Conservation (phyloP, 1,284 basidiomycete genomes). For the Phellopilus nigrolimitatus region DNA sequence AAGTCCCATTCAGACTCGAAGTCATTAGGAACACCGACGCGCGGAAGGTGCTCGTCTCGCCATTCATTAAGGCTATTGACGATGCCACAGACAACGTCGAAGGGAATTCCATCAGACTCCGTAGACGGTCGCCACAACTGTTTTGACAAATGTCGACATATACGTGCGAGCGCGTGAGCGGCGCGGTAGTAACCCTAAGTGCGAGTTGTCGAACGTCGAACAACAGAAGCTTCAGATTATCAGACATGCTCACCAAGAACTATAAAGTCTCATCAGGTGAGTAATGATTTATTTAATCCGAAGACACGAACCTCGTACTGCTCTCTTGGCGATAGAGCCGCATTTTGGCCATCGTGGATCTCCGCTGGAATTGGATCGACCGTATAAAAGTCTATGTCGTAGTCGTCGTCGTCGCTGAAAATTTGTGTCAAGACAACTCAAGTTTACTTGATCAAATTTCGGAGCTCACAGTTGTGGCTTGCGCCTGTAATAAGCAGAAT, state of each 20-base stretch:
- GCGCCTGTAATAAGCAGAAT: conserved; percentile 54
- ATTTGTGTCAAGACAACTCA: conserved; percentile 41
- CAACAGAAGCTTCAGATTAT: conserved; percentile 30
- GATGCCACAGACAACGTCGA: conserved; percentile 55
- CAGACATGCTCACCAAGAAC: conserved; percentile 35
- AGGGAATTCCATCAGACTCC: conserved; percentile 70
- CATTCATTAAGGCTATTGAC: conserved; percentile 64
- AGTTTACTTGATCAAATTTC: conserved; percentile 37
- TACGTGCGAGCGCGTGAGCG: conserved; percentile 73
- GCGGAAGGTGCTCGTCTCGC: conserved; percentile 69
- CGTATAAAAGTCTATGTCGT: conserved; percentile 77
- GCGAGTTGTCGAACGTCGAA: conserved; percentile 6
- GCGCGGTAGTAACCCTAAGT: conserved; percentile 72
- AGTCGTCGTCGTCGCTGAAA: conserved; percentile 54
- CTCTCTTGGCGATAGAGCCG: conserved; percentile 60
- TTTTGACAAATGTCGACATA: conserved; percentile 73
- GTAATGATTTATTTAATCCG: too few relatives aligned
- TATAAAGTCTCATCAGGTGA: conserved; percentile 18
- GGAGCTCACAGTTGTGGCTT: conserved; percentile 60
- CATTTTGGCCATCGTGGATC: conserved; percentile 40
- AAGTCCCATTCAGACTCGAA: conserved; percentile 88
- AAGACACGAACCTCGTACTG: conserved; percentile 57
- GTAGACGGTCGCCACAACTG: conserved; percentile 75
- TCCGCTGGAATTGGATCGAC: conserved; percentile 56
- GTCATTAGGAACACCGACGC: conserved; percentile 80